phyloP scores from a whole-genome alignment of 108 stramenopile species.

The Mayamaea pseudoterrestris region DNA sequence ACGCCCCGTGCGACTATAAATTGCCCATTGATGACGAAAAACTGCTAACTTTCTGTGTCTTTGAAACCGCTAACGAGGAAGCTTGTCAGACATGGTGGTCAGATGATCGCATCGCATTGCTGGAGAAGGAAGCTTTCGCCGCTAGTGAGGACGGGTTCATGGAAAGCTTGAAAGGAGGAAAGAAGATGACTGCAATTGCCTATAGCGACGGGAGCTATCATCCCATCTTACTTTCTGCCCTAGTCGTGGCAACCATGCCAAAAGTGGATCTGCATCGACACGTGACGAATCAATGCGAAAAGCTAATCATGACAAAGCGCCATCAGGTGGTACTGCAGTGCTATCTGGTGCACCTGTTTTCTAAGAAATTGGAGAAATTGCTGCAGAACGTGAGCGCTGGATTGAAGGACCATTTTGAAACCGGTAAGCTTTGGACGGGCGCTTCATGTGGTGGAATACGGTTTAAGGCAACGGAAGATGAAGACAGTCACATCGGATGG shows the following conservation, averaged over 20 bases:
- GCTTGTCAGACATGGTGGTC: slow-evolving; percentile 74
- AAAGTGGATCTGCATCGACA: slow-evolving; percentile 24
- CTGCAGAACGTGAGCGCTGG: slow-evolving; percentile 61
- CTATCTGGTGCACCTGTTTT: slow-evolving; percentile 54
- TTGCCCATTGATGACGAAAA: slow-evolving; percentile 16
- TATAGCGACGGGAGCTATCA: slow-evolving; percentile 54
- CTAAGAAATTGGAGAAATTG: slow-evolving; percentile 63
- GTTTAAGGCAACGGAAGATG: slow-evolving; percentile 18
- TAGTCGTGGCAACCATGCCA: slow-evolving; percentile 66
- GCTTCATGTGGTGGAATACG: slow-evolving; percentile 54
- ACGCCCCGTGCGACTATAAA: slow-evolving; percentile 36
- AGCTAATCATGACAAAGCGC: slow-evolving; percentile 20
- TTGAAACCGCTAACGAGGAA: slow-evolving; percentile 47
- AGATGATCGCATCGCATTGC: slow-evolving; percentile 50
- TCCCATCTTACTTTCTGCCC: slow-evolving; percentile 44
- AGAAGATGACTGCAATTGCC: slow-evolving; percentile 51
- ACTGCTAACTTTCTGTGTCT: too few relatives aligned
- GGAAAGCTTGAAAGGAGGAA: slow-evolving; percentile 43
- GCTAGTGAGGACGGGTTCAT: slow-evolving; percentile 36
- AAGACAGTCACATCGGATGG: slow-evolving; percentile 51
- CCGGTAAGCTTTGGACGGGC: slow-evolving; percentile 60
- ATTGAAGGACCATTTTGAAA: slow-evolving; percentile 66
- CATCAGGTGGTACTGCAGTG: slow-evolving; percentile 43
- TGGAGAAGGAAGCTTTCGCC: slow-evolving; percentile 39
- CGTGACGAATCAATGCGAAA: slow-evolving; percentile 18